Conservation (phyloP, 768 basidiomycete genomes). For the Lentinus tigrinus region DNA sequence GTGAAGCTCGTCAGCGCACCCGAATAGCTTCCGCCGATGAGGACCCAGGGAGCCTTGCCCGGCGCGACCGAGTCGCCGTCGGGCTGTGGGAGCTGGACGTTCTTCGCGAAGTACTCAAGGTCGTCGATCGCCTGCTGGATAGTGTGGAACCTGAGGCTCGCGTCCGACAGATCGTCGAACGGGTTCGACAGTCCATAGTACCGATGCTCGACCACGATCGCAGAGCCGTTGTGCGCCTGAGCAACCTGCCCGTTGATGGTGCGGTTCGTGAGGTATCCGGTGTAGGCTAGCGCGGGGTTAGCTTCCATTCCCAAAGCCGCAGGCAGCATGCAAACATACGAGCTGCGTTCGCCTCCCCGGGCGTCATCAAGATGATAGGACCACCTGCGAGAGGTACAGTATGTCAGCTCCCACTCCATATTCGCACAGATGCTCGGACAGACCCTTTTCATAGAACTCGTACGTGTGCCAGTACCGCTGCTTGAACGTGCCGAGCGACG, state of each 20-base stretch:
- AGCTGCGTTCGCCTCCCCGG: conserved; percentile 61
- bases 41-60: conserved; percentile 42
- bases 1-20: conserved; percentile 58
- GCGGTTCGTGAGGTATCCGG: conserved; percentile 59
- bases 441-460: conserved; percentile 56
- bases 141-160: conserved; percentile 59
- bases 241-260: conserved; percentile 67
- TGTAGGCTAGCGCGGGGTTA: conserved; percentile 22
- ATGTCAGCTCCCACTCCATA: background rate
- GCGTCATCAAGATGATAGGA: conserved; percentile 63
- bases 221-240: conserved; percentile 61
- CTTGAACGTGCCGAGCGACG: conserved; percentile 70
- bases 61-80: conserved; percentile 62
- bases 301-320: background rate
- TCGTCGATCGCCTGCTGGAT: conserved; percentile 77
- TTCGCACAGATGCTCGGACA: background rate
- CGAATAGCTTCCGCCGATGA: conserved; percentile 44
- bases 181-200: conserved; percentile 81
- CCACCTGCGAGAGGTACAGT: conserved; percentile 36
- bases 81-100: conserved; percentile 65
- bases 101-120: conserved; percentile 66
- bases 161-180: conserved; percentile 52
- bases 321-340: conserved; percentile 21
- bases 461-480: conserved; percentile 73
- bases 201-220: conserved; percentile 67